phyloP scores from a whole-genome alignment of 768 basidiomycete genomes.

The Russula virescens region DNA sequence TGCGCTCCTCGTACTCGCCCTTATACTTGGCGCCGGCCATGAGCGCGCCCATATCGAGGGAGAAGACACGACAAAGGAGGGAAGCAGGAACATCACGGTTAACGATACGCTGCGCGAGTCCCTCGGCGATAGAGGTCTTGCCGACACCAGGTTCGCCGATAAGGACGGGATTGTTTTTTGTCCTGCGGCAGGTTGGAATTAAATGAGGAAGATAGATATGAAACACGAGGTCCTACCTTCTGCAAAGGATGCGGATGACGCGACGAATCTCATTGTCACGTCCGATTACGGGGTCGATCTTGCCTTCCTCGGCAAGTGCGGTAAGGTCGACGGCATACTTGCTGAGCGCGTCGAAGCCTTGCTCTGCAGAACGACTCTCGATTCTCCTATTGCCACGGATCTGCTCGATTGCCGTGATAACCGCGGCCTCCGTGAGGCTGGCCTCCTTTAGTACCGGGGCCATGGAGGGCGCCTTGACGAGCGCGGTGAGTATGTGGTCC shows the following conservation, averaged over 20 bases:
- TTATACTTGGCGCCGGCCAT: slow-evolving; percentile 93
- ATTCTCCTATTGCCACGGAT: slow-evolving; percentile 79
- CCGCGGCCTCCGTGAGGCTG: slow-evolving; percentile 57
- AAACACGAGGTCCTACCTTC: slow-evolving; percentile 43
- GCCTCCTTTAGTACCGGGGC: slow-evolving; percentile 68
- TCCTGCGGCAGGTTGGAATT: slow-evolving; percentile 40
- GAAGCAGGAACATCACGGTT: slow-evolving; percentile 84
- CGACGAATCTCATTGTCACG: slow-evolving; percentile 90
- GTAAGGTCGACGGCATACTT: slow-evolving; percentile 90
- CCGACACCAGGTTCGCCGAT: slow-evolving; percentile 95
- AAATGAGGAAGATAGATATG: background rate
- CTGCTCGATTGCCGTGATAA: slow-evolving; percentile 75
- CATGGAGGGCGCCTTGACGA: slow-evolving; percentile 70
- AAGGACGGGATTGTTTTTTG: slow-evolving; percentile 96
- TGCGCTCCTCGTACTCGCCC: slow-evolving; percentile 94
- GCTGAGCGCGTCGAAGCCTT: slow-evolving; percentile 86
- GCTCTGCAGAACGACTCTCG: slow-evolving; percentile 81
- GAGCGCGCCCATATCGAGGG: slow-evolving; percentile 92
- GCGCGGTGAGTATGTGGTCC: slow-evolving; percentile 84
- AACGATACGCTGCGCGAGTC: slow-evolving; percentile 91
- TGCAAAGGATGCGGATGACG: slow-evolving; percentile 74
- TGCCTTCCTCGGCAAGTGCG: slow-evolving; percentile 81
- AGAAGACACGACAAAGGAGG: slow-evolving; percentile 68
- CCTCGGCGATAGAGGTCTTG: slow-evolving; percentile 93
- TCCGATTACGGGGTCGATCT: slow-evolving; percentile 93